These are phyloP conservation scores for Chalciporus chontae DNA, from an alignment of 768 basidiomycete genomes.

Conservation along the genomic window DNA sequence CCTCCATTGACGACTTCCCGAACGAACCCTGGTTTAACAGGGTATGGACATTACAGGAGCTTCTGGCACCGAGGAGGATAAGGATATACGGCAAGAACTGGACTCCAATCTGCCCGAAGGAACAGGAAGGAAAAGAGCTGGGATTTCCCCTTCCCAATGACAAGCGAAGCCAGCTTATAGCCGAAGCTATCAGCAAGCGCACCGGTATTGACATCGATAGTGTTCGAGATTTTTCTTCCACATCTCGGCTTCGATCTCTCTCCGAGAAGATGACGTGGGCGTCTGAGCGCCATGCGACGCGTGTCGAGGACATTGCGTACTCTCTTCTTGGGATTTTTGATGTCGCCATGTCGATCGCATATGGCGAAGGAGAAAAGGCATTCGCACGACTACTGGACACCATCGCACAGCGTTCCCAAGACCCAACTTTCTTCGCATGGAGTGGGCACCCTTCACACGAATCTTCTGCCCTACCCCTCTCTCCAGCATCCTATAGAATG, in stretches of 20 bases:
- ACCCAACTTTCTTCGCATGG: conserved; percentile 3
- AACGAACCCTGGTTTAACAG: conserved; percentile 5
- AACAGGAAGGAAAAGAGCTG: background rate
- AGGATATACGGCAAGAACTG: conserved; percentile 4
- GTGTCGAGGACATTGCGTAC: conserved; percentile 2
- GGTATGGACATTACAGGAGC: conserved; percentile 5
- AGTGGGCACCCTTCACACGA: background rate
- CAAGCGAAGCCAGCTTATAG: background rate
- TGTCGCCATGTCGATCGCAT: conserved; percentile 4
- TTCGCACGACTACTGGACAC: conserved; percentile 1
- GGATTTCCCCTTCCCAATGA: background rate
- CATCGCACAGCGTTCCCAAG: background rate
- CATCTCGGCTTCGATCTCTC: background rate
- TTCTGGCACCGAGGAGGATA: background rate
- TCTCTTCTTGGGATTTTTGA: conserved; percentile 6
- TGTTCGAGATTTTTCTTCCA: background rate
- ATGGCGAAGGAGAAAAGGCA: background rate
- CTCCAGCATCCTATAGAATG: background rate
- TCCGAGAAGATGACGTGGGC: conserved; percentile 8
- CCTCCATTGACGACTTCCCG: background rate
- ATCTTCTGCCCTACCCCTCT: background rate
- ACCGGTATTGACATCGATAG: background rate
- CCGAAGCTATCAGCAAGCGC: background rate
- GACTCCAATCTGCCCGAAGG: background rate
- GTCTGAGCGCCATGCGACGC: background rate